Conservation (phyloP, 2,329 filamentous ascomycete species). For the Mycosphaerella sp. region DNA sequence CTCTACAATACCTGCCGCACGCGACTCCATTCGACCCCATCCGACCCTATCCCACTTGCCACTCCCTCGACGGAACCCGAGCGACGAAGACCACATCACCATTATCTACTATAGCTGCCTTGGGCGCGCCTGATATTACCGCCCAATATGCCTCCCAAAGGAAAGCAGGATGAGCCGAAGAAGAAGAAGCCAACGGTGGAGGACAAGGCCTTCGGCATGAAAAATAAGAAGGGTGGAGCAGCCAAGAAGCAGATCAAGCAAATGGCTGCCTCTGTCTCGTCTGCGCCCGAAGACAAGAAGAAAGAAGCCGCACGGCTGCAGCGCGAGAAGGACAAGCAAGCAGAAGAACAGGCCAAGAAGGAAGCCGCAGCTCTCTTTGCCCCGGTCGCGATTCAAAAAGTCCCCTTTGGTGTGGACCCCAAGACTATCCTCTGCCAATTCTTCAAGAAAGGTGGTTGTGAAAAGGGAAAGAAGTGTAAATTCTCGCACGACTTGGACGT, state of each 20-base stretch:
- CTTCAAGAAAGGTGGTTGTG: slow-evolving; percentile 94
- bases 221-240: slow-evolving; percentile 94
- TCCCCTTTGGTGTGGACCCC: slow-evolving; percentile 94
- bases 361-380: slow-evolving; percentile 80
- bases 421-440: slow-evolving; percentile 97
- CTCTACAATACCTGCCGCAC: slow-evolving; percentile 5
- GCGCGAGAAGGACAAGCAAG: slow-evolving; percentile 82
- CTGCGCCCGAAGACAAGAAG: slow-evolving; percentile 77
- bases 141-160: slow-evolving; percentile 66
- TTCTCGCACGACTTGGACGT: slow-evolving; percentile 87
- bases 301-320: slow-evolving; percentile 60
- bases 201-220: slow-evolving; percentile 99
- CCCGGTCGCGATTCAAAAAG: slow-evolving; percentile 93
- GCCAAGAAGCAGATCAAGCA: slow-evolving; percentile 88
- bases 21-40: background rate
- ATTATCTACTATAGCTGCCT: slow-evolving; percentile 3
- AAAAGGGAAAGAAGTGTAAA: slow-evolving; percentile 96
- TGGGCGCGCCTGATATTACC: slow-evolving; percentile 5
- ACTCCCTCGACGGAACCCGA: slow-evolving; percentile 13
- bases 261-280: slow-evolving; percentile 65
- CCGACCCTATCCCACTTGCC: background rate
- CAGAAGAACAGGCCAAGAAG: slow-evolving; percentile 73
- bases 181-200: slow-evolving; percentile 60
- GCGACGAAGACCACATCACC: slow-evolving; percentile 2
- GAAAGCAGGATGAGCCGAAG: slow-evolving; percentile 43